Conservation (phyloP, 2,329 filamentous ascomycete genomes). For the Epichloe sibirici region DNA sequence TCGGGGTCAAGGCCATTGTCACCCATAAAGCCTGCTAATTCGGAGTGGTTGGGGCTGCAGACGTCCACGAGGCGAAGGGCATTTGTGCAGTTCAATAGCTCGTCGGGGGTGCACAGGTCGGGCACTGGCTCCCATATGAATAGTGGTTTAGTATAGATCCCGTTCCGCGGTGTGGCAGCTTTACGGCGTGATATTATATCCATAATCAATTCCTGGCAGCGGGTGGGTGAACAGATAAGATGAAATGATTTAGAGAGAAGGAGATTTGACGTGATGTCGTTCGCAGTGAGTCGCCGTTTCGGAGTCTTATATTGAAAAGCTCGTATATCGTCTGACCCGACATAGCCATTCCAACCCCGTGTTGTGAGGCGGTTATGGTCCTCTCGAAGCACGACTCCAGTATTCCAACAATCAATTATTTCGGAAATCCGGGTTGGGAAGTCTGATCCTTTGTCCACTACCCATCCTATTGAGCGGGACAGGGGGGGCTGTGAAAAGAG, state of each 20-base stretch:
- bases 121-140: constrained; percentile 96
- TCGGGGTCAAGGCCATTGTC: constrained; percentile 39
- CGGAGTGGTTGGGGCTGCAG: constrained; percentile 72
- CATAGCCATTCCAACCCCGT: constrained; percentile 85
- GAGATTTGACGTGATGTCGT: constrained; percentile 54
- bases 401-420: constrained; percentile 63
- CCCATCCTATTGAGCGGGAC: constrained; percentile 68
- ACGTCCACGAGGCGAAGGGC: constrained; percentile 49
- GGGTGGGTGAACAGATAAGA: constrained; percentile 67
- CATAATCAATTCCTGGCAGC: constrained; percentile 64
- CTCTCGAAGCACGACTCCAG: constrained; percentile 56
- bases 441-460: constrained; percentile 80
- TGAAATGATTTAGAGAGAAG: constrained; percentile 70
- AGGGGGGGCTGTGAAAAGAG: constrained; percentile 65
- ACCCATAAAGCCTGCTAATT: constrained; percentile 79
- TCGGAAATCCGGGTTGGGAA: constrained; percentile 58
- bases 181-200: constrained; percentile 53
- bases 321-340: constrained; percentile 51
- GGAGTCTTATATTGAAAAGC: constrained; percentile 82
- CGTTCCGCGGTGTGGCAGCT: constrained; percentile 18
- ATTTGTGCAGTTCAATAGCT: constrained; percentile 53
- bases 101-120: constrained; percentile 65
- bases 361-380: constrained; percentile 64
- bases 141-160: constrained; percentile 43
- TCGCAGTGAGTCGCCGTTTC: constrained; percentile 67